phyloP scores from a whole-genome alignment of 768 basidiomycete genomes.

The Lactifluus volemus region DNA sequence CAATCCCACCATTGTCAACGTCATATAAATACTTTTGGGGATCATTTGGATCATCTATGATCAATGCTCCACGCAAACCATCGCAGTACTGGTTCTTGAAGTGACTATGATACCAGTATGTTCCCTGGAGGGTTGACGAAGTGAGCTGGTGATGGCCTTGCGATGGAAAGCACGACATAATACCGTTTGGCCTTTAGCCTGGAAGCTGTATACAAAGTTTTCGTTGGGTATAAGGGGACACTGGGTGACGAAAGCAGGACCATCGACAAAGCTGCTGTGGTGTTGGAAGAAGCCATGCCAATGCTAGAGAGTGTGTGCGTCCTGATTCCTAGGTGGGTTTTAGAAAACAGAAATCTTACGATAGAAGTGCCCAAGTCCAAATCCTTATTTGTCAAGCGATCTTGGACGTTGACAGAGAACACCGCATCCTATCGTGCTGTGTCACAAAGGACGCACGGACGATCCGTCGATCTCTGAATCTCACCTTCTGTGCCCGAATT shows the following conservation, averaged over 20 bases:
- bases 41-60: conserved; percentile 36
- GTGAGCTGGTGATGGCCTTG: not conserved
- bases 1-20: conserved; percentile 29
- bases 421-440: not conserved
- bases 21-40: conserved; percentile 32
- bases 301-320: conserved; percentile 9
- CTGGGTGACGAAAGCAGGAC: conserved; percentile 17
- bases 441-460: not conserved
- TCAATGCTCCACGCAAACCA: conserved; percentile 31
- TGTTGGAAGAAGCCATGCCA: conserved; percentile 23
- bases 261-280: conserved; percentile 15
- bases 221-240: conserved; percentile 20
- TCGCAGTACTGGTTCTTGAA: conserved; percentile 27
- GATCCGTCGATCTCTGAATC: not conserved
- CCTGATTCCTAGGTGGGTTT: not conserved
- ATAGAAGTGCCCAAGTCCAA: conserved; percentile 12
- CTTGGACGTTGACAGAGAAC: not conserved
- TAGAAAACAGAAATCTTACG: not conserved
- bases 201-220: conserved; percentile 14
- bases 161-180: not conserved
- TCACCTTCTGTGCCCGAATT: conserved; percentile 1
- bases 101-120: conserved; percentile 27
- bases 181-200: conserved; percentile 9
- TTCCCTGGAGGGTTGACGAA: conserved; percentile 1
- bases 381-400: not conserved